Percentiles rank a stretch among this genome's conserved stretches.
Conservation (phyloP, 441 rosid species). For the Metrosideros polymorpha region DNA sequence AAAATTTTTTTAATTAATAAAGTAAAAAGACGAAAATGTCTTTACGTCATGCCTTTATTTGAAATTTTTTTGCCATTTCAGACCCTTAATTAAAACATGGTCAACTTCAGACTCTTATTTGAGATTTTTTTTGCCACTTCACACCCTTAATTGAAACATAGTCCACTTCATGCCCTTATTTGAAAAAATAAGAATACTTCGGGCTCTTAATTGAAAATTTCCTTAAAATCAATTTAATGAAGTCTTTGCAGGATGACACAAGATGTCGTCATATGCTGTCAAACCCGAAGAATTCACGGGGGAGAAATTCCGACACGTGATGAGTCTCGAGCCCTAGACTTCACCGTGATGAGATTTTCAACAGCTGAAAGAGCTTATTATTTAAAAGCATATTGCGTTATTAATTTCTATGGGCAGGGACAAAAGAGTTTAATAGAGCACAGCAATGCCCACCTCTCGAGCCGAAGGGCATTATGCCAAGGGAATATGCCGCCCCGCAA, state of each 20-base stretch:
- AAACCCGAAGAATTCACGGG: background rate
- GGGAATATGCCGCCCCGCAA: background rate
- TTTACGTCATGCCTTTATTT: no score
- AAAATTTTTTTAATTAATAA: no score
- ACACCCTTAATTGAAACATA: no score
- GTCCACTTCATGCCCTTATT: no score
- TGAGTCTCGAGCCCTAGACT: background rate
- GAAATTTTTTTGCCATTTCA: no score
- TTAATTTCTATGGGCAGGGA: background rate
- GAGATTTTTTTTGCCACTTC: no score
- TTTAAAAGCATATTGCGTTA: no score
- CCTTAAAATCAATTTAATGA: background rate
- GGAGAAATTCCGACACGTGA: background rate
- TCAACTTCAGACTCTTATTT: no score
- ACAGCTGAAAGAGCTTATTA: background rate
- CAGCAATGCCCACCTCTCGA: background rate
- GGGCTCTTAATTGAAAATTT: no score
- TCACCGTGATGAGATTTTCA: background rate
- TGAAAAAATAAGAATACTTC: no score
- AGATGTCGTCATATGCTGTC: background rate
- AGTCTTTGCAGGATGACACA: background rate
- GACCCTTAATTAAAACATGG: no score
- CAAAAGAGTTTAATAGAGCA: background rate
- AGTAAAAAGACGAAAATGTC: no score
- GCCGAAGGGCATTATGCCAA: background rate